Base-by-base conservation (phyloP, 495 filamentous ascomycete genomes). In the Aspergillus leporis region DNA sequence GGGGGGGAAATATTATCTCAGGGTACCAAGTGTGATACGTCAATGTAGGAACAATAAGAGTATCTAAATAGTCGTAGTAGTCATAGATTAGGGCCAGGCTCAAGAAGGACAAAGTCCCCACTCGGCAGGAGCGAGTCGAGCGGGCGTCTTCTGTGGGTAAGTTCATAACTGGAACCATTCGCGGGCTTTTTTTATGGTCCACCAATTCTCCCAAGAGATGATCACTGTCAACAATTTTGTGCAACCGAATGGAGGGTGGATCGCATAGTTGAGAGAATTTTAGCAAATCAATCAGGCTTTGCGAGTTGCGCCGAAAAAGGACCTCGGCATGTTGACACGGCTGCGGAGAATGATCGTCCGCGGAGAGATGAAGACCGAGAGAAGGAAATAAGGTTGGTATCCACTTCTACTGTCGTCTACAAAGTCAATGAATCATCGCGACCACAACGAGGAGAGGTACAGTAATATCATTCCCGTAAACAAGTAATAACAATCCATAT, bases 371-470 rank as follows among this genome's bases (percentile, higher is more conserved):
- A 38, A 51, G 31, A 40, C n/a, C 38, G 41, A 31, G 55, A 41
- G n/a, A 25, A 48, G 30, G 8, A 34, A 10, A 51, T 13, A 52
- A 21, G 19, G n/a, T 14, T 31, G 31, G 48, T 6, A 30, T 28
- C 14, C 25, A 22, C 21, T 13, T 22, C n/a, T 5, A n/a, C 28
- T 19, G 38, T 41, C 14, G 38, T 41, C 38, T 41, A 41, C 38
- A 3, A 36, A 36, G 25, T 28, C 25, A 28, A n/a, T n/a, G n/a
- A n/a, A 28, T 28, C 25, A 28, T 28, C 25, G 6, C 6, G 25
- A n/a, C 25, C 6, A 6, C 25, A 28, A 36, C 3, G 25, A 28
- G 47, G 13, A 43, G 53, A 61, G 47, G 56, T 56, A 56, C 19
- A 56, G 38, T 21, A 13, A 23, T 47, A 34, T 36, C 25, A 57